Conservation (phyloP, 176 grass and related monocot species). For the Triticum dicoccoides region DNA sequence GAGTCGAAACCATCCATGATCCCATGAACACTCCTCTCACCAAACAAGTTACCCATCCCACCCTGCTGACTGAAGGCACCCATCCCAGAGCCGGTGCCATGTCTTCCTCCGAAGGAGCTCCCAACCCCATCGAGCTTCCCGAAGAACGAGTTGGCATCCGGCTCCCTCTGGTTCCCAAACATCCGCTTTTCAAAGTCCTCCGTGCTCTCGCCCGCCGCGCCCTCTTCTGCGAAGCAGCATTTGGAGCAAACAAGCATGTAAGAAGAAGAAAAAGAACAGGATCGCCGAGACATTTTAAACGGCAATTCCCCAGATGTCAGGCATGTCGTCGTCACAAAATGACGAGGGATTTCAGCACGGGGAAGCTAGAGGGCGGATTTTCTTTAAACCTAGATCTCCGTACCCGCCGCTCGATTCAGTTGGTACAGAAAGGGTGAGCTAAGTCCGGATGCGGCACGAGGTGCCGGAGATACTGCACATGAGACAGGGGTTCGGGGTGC, state of each 20-base stretch:
- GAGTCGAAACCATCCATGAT: constrained; percentile 40
- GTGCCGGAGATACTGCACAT: neutral
- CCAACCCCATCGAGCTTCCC: constrained; percentile 49
- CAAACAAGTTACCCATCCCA: constrained; percentile 21
- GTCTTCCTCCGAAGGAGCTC: constrained; percentile 24
- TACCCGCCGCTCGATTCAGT: neutral
- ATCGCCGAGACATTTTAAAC: neutral
- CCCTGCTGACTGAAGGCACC: neutral
- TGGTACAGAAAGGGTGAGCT: neutral
- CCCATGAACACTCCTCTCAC: neutral
- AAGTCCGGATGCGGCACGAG: neutral
- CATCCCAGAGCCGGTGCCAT: constrained; percentile 16
- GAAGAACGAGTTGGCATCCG: constrained; percentile 25
- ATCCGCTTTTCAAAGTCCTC: constrained; percentile 50
- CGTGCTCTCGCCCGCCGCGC: neutral
- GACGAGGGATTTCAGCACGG: neutral
- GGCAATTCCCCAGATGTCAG: constrained; percentile 6
- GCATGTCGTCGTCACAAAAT: neutral
- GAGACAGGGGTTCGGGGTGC: neutral
- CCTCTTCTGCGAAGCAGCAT: constrained; percentile 15
- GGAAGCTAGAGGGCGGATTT: constrained; percentile 6
- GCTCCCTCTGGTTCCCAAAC: constrained; percentile 16
- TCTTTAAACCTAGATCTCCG: constrained; percentile 2
- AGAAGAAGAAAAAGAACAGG: neutral
- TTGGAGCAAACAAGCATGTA: constrained; percentile 10